A percentile compares a stretch with the other conserved stretches of the same genome.
Conservation (phyloP, 2,329 filamentous ascomycete species). For the Microsporum canis region DNA sequence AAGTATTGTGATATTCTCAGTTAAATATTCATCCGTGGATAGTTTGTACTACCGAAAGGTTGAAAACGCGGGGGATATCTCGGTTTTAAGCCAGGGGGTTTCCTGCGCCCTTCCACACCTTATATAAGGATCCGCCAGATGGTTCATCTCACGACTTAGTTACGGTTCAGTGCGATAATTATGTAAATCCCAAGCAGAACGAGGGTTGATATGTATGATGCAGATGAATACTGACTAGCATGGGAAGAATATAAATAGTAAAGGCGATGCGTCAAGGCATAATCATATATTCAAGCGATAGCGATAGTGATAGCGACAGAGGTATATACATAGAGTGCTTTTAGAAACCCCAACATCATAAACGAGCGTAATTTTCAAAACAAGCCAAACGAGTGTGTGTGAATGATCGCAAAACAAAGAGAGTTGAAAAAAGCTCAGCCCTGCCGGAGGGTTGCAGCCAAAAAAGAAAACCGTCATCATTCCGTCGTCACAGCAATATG, state of each 20-base stretch:
- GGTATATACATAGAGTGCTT: background rate
- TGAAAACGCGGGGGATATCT: background rate
- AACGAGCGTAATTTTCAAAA: background rate
- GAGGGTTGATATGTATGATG: background rate
- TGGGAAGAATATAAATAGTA: background rate
- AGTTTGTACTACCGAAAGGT: background rate
- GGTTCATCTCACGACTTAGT: too few relatives aligned
- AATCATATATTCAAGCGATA: background rate
- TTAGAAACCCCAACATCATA: background rate
- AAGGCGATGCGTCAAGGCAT: background rate
- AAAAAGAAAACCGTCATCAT: background rate
- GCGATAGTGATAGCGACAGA: background rate
- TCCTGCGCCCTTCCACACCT: background rate
- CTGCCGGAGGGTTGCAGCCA: background rate
- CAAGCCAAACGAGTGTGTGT: background rate
- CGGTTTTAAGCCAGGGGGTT: background rate
- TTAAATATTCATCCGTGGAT: background rate
- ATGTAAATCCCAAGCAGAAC: too few relatives aligned
- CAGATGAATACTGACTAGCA: background rate
- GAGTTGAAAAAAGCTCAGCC: background rate
- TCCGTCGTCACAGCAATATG: background rate
- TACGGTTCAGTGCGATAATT: too few relatives aligned
- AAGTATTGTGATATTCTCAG: background rate
- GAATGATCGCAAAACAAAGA: background rate
- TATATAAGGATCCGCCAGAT: background rate